phyloP scores from a whole-genome alignment of 768 basidiomycete genomes.

The Macrocybe gigantea region DNA sequence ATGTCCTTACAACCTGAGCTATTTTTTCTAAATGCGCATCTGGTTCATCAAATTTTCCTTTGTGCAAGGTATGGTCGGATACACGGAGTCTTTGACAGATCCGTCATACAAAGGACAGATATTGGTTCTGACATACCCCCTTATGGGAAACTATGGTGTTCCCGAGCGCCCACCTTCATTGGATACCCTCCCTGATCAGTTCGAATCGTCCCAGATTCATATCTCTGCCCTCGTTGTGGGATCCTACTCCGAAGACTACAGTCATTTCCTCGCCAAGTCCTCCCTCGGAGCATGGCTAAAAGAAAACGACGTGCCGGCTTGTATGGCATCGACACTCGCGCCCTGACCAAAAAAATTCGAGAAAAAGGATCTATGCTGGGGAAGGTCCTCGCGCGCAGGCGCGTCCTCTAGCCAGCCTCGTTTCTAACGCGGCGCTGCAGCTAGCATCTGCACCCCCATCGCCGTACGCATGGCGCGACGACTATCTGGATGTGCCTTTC shows the following conservation, averaged over 20 bases:
- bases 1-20: slow-evolving; percentile 19
- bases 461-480: slow-evolving; percentile 67
- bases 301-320: slow-evolving; percentile 94
- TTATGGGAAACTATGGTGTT: slow-evolving; percentile 97
- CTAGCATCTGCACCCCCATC: slow-evolving; percentile 49
- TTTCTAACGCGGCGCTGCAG: slow-evolving; percentile 24
- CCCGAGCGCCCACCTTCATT: slow-evolving; percentile 56
- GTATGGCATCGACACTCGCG: slow-evolving; percentile 94
- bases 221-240: slow-evolving; percentile 87
- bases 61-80: slow-evolving; percentile 91
- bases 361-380: slow-evolving; percentile 94
- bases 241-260: slow-evolving; percentile 91
- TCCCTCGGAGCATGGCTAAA: slow-evolving; percentile 91
- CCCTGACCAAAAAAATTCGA: slow-evolving; percentile 92
- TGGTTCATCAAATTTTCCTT: not conserved
- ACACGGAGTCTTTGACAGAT: slow-evolving; percentile 96
- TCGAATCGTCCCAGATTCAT: slow-evolving; percentile 95
- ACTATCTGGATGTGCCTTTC: slow-evolving; percentile 80
- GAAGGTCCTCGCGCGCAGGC: slow-evolving; percentile 66
- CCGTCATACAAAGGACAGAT: slow-evolving; percentile 99
- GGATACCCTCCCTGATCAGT: slow-evolving; percentile 63
- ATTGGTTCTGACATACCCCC: slow-evolving; percentile 93
- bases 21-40: not conserved
- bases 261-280: slow-evolving; percentile 88
- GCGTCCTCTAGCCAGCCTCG: slow-evolving; percentile 34